These are phyloP conservation scores for Peniophora sp. DNA, from an alignment of 1,284 basidiomycete genomes.

Conservation along the genomic window DNA sequence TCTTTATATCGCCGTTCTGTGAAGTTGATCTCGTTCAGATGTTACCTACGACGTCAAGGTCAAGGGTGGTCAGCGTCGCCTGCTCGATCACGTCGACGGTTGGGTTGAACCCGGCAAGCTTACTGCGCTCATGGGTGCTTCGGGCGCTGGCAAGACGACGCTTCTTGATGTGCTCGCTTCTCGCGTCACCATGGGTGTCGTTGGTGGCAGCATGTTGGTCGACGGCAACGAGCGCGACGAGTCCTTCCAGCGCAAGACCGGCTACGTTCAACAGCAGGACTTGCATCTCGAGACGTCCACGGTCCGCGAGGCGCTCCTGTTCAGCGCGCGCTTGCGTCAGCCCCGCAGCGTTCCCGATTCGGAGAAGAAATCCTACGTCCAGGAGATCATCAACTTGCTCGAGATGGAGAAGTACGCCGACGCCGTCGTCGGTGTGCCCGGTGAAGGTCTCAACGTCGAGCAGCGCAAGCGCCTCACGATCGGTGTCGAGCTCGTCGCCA, in stretches of 20 bases:
- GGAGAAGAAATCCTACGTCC: conserved; percentile 79
- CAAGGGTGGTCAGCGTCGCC: conserved; percentile 56
- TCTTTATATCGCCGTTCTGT: not conserved
- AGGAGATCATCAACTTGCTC: conserved; percentile 62
- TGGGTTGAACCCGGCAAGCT: conserved; percentile 82
- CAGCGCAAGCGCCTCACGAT: conserved; percentile 83
- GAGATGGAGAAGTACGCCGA: conserved; percentile 52
- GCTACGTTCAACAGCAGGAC: conserved; percentile 84
- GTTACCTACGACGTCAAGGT: conserved; percentile 70
- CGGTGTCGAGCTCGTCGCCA: conserved; percentile 80
- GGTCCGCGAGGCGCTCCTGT: conserved; percentile 83
- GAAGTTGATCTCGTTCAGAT: not conserved
- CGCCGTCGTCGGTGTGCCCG: conserved; percentile 39
- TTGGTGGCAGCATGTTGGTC: conserved; percentile 74
- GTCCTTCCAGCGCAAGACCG: conserved; percentile 76
- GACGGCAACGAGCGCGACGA: conserved; percentile 66
- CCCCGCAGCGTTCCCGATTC: conserved; percentile 57
- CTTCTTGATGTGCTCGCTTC: conserved; percentile 84
- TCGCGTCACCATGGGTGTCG: conserved; percentile 80
- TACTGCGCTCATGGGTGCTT: conserved; percentile 72
- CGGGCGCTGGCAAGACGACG: conserved; percentile 74
- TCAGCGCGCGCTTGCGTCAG: conserved; percentile 86
- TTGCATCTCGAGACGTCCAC: conserved; percentile 81
- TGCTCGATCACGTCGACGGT: conserved; percentile 80
- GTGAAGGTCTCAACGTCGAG: conserved; percentile 54